phyloP scores from a whole-genome alignment of 2,329 filamentous ascomycete genomes.

The Cladobotryum protrusum region DNA sequence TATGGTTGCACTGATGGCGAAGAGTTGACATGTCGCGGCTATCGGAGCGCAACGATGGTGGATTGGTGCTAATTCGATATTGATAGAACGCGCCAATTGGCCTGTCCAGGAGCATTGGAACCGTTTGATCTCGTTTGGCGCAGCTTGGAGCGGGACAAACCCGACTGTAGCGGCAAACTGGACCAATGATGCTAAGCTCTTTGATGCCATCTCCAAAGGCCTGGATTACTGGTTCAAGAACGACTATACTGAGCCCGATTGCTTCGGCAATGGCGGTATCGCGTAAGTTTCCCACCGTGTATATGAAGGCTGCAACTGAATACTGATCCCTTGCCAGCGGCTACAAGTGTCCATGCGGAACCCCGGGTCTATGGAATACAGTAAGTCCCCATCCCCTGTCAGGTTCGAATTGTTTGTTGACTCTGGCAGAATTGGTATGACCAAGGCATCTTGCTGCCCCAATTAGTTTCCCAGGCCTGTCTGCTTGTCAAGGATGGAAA shows the following conservation, averaged over 20 bases:
- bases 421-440: constrained; percentile 18
- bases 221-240: constrained; percentile 20
- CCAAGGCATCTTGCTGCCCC: constrained; percentile 18
- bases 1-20: too few relatives aligned
- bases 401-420: neutral
- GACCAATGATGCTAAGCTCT: constrained; percentile 11
- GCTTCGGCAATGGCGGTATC: constrained; percentile 17
- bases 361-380: constrained; percentile 18
- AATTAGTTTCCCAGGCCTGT: constrained; percentile 17
- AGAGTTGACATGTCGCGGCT: too few relatives aligned
- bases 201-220: constrained; percentile 14
- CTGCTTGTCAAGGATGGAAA: constrained; percentile 15
- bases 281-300: constrained; percentile 7
- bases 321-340: constrained; percentile 1
- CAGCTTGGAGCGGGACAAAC: constrained; percentile 20
- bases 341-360: constrained; percentile 13
- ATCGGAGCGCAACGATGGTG: neutral
- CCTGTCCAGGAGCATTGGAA: constrained; percentile 20
- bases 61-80: neutral
- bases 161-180: constrained; percentile 12
- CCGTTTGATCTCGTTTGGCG: constrained; percentile 16
- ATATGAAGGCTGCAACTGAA: neutral
- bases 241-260: constrained; percentile 16
- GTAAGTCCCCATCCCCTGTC: constrained; percentile 2
- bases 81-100: constrained; percentile 19